phyloP scores from a whole-genome alignment of 2,329 filamentous ascomycete species.

The Aspergillus amoenus region DNA sequence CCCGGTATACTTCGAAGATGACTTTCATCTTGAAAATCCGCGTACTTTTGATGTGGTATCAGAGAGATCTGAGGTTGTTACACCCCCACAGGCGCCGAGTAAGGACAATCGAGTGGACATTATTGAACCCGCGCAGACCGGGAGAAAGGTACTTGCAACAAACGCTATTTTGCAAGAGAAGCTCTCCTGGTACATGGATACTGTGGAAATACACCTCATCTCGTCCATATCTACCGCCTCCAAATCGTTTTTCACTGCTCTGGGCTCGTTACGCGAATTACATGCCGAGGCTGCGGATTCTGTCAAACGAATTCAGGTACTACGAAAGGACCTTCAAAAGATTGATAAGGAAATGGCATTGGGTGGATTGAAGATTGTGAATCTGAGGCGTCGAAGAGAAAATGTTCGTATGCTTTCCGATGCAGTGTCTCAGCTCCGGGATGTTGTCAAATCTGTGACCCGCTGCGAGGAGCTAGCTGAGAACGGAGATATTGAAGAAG shows the following conservation, averaged over 20 bases:
- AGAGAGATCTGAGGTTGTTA: slow-evolving; percentile 94
- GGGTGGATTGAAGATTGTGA: slow-evolving; percentile 80
- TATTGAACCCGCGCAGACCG: slow-evolving; percentile 55
- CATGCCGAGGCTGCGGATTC: slow-evolving; percentile 92
- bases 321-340: slow-evolving; percentile 75
- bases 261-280: slow-evolving; percentile 85
- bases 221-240: slow-evolving; percentile 95
- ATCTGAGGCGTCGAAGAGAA: slow-evolving; percentile 75
- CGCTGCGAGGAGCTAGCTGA: slow-evolving; percentile 81
- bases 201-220: slow-evolving; percentile 94
- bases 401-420: slow-evolving; percentile 81
- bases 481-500: slow-evolving; percentile 76
- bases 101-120: slow-evolving; percentile 59
- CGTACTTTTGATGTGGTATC: slow-evolving; percentile 95
- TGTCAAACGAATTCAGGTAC: slow-evolving; percentile 76
- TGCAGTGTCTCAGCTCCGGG: slow-evolving; percentile 77
- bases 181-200: slow-evolving; percentile 99
- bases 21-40: slow-evolving; percentile 93
- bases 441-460: slow-evolving; percentile 72
- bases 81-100: slow-evolving; percentile 54
- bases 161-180: slow-evolving; percentile 98
- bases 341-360: slow-evolving; percentile 86
- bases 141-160: slow-evolving; percentile 83
- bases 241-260: slow-evolving; percentile 90
- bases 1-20: slow-evolving; percentile 87